Conservation (phyloP, 768 basidiomycete species). For the Kwoniella sp. region DNA sequence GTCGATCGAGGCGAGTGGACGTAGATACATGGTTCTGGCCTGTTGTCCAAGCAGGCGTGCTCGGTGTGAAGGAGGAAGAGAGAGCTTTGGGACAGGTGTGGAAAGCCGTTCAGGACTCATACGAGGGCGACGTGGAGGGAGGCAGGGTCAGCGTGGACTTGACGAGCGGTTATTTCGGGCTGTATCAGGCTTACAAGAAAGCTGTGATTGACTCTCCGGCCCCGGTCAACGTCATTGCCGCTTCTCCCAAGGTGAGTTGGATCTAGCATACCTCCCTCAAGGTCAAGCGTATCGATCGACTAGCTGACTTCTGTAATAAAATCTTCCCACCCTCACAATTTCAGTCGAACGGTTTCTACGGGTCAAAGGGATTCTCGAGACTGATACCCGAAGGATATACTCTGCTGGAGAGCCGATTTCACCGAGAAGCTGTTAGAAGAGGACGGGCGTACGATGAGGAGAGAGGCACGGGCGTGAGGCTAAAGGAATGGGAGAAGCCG, state of each 20-base stretch:
- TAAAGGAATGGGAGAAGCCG: conserved; percentile 81
- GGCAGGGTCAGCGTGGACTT: conserved; percentile 69
- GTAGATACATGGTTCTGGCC: conserved; percentile 70
- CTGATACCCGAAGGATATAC: conserved; percentile 96
- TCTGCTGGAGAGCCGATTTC: conserved; percentile 76
- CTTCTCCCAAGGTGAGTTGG: conserved; percentile 74
- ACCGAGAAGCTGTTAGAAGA: conserved; percentile 40
- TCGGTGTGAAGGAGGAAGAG: conserved; percentile 85
- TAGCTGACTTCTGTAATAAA: not conserved
- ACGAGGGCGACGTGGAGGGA: conserved; percentile 17
- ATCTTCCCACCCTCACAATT: not conserved
- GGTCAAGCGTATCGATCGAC: too few relatives aligned
- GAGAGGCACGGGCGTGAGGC: conserved; percentile 62
- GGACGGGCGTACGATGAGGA: conserved; percentile 38
- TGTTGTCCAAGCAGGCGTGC: conserved; percentile 85
- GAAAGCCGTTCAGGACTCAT: conserved; percentile 44
- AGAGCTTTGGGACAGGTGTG: conserved; percentile 57
- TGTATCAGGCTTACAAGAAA: conserved; percentile 77
- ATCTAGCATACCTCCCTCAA: not conserved
- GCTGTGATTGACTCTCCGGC: conserved; percentile 64
- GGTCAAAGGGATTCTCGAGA: conserved; percentile 83
- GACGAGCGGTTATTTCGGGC: conserved; percentile 93
- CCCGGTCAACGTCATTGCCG: conserved; percentile 72
- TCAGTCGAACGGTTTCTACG: conserved; percentile 94
- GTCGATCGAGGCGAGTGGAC: conserved; percentile 45